Evolutionary conservation across 805 yeast species (phyloP).

Genomic region (Martiniozyma abietophila): DNA sequence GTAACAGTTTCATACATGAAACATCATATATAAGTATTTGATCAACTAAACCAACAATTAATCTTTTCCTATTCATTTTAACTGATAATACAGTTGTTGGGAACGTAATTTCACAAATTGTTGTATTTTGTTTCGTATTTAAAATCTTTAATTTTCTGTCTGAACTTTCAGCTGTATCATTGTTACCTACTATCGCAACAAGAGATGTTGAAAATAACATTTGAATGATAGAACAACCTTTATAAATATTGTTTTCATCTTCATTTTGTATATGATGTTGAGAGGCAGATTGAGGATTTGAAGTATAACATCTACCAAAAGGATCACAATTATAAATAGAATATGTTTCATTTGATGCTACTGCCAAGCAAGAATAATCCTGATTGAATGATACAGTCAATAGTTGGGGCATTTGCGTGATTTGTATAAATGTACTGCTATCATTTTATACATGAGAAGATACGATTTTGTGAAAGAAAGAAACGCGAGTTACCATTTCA

Average conservation of each 20-base stretch:
- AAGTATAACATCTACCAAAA: constrained; percentile 65
- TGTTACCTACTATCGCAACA: constrained; percentile 73
- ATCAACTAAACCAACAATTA: constrained; percentile 68
- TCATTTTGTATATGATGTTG: no score
- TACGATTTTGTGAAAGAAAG: no score
- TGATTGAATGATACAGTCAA: constrained; percentile 54
- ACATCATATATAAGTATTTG: constrained; percentile 86
- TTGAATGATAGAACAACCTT: constrained; percentile 55
- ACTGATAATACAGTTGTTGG: constrained; percentile 68
- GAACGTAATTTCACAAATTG: constrained; percentile 82
- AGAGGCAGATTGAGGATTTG: no score
- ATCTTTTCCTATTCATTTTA: constrained; percentile 70
- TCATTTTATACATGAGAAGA: no score
- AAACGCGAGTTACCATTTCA: no score
- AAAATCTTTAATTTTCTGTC: constrained; percentile 78
- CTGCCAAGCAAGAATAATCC: constrained; percentile 74
- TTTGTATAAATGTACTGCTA: constrained; percentile 13
- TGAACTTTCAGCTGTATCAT: constrained; percentile 59
- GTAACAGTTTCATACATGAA: constrained; percentile 75
- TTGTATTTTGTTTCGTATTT: constrained; percentile 67
- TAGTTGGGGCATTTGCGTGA: not conserved
- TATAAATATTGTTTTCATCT: no score
- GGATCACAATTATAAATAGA: constrained; percentile 84
- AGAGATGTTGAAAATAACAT: constrained; percentile 88
- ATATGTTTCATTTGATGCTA: constrained; percentile 56